These are phyloP conservation scores for Cyclotella sp. DNA, from an alignment of 108 stramenopile genomes.

Conservation along the genomic window DNA sequence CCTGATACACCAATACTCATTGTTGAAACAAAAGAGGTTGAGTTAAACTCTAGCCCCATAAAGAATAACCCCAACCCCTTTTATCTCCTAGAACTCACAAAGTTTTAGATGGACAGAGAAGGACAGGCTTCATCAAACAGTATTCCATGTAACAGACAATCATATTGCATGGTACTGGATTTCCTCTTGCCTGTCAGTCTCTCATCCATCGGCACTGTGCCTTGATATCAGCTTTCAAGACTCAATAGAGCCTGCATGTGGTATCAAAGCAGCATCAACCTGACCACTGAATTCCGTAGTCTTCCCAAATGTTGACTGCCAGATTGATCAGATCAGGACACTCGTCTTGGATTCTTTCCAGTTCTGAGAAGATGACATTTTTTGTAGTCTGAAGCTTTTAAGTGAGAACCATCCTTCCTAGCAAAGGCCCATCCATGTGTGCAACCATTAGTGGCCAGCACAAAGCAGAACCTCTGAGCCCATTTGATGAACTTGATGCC, in stretches of 20 bases:
- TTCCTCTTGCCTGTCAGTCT: neutral
- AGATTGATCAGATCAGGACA: slow-evolving; percentile 11
- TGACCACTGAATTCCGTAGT: slow-evolving; percentile 20
- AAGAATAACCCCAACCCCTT: neutral
- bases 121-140: slow-evolving; percentile 8
- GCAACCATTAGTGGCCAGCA: neutral
- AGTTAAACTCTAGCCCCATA: too few relatives aligned
- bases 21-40: neutral
- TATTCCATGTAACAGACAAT: slow-evolving; percentile 12
- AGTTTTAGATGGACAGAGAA: neutral
- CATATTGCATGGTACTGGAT: neutral
- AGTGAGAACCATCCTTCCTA: neutral
- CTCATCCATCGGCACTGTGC: slow-evolving; percentile 19
- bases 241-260: neutral
- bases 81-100: neutral
- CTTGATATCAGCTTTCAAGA: neutral
- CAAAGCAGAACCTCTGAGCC: slow-evolving; percentile 9
- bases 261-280: slow-evolving; percentile 14
- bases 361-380: slow-evolving; percentile 9
- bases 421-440: slow-evolving; percentile 22
- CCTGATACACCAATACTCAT: too few relatives aligned
- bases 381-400: slow-evolving; percentile 11
- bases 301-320: slow-evolving; percentile 17
- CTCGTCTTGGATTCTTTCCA: slow-evolving; percentile 12
- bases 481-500: slow-evolving; percentile 20